Evolutionary conservation across 495 filamentous ascomycete genomes (phyloP), one percentile per base, ranked within the genome.

Genomic region (Aspergillus wentii): DNA sequence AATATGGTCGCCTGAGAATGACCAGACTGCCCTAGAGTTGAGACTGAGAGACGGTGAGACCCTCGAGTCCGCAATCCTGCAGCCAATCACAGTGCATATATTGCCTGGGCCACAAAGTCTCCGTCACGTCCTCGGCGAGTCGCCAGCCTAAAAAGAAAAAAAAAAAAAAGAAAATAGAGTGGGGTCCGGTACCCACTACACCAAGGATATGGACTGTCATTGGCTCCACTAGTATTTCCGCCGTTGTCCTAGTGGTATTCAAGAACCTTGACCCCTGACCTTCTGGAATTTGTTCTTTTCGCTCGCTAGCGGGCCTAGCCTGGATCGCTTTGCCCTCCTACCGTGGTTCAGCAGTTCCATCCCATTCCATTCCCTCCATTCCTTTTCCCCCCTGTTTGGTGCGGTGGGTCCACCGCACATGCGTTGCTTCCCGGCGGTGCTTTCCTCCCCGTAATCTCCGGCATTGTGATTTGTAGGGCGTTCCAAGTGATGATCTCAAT

Each of bases 381-480:
- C 37, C 19, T 46, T 33, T 14, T 23, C 17, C 28, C 14, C 18
- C 23, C 23, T 31, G 21, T 22, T 17, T 41, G 35, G 22, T 41
- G 32, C 33, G 25, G 48, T 51, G 27, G 11, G 44, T 34, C 40
- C 32, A 31, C 46, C 36, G 46, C 46, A 48, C 44, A 46, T 45
- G 51, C 46, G 40, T 46, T 48, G 40, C 48, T n/a, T n/a, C n/a
- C n/a, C n/a, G n/a, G n/a, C 37, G 44, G 43, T 40, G 44, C 44
- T 44, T 44, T 41, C n/a, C 38, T 33, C 44, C 42, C 41, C 44
- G 46, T 46, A 46, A 54, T 54, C 43, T 54, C 44, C 38, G 47
- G 38, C 27, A n/a, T 30, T 51, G 43, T 55, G 51, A 55, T 55
- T 55, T 48, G 51, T 51, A 48, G 51, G 38, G 35, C 44, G 41